Percentiles rank a stretch among this genome's conserved stretches.
Conservation (phyloP, 257 asterid species). For the Fraxinus excelsior region DNA sequence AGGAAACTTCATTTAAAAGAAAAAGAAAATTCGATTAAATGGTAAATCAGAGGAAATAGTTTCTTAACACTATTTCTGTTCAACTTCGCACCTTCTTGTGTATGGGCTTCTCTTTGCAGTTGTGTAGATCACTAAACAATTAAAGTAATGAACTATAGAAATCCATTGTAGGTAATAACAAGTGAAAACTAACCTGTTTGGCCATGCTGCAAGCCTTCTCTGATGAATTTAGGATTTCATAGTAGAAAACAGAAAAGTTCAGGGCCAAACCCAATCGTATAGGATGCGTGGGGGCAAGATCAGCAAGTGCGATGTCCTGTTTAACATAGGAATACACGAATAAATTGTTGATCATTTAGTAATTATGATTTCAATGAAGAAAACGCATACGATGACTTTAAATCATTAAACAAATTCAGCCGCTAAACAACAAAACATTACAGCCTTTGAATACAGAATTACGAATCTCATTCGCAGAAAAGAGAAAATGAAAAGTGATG, state of each 20-base stretch:
- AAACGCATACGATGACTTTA: background rate
- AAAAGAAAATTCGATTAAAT: background rate
- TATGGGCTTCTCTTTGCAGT: background rate
- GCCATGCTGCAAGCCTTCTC: conserved; percentile 76
- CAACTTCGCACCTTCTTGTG: background rate
- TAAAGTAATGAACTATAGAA: background rate
- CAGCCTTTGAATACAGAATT: background rate
- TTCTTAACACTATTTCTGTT: background rate
- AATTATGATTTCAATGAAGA: background rate
- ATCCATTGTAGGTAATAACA: background rate
- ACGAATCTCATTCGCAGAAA: background rate
- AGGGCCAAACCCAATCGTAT: conserved; percentile 66
- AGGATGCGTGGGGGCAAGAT: conserved; percentile 68
- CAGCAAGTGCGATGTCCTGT: conserved; percentile 58
- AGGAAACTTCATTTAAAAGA: background rate
- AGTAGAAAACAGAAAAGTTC: conserved; percentile 65
- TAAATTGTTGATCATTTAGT: conserved; percentile 6
- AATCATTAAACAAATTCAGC: background rate
- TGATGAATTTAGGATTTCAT: conserved; percentile 59
- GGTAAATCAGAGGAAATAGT: background rate
- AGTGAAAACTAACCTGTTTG: conserved; percentile 48
- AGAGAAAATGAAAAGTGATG: background rate
- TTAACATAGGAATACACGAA: conserved; percentile 2
- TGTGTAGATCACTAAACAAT: background rate
- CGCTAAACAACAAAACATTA: background rate